Percentiles rank a stretch among this genome's conserved stretches.
phyloP scores from a whole-genome alignment of 768 basidiomycete genomes.

The Mrakia gelida region DNA sequence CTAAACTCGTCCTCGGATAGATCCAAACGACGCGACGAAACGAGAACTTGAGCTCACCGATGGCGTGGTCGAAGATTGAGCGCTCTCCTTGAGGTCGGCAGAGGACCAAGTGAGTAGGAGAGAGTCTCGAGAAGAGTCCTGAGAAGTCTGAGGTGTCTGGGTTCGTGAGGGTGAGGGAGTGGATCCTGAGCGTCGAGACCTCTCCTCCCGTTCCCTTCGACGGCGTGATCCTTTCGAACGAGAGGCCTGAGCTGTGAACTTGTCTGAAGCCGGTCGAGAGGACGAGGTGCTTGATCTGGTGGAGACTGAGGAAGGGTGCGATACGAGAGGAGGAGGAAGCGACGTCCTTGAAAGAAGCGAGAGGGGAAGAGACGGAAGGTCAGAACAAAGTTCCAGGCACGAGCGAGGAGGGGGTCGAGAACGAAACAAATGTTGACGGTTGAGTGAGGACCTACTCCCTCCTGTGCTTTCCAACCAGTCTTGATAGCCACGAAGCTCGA shows the following conservation, averaged over 20 bases:
- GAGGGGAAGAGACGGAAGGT: not conserved
- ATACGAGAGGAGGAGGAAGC: not conserved
- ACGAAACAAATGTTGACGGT: not conserved
- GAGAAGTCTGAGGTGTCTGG: not conserved
- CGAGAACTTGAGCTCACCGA: not conserved
- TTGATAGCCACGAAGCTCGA: too few relatives aligned
- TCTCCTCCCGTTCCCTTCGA: not conserved
- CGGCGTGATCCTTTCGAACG: not conserved
- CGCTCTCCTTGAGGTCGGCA: conserved; percentile 7
- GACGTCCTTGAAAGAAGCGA: not conserved
- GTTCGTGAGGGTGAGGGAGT: not conserved
- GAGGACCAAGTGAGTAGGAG: not conserved
- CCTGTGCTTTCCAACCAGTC: too few relatives aligned
- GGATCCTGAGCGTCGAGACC: not conserved
- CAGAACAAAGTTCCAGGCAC: not conserved
- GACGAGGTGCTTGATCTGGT: conserved; percentile 3
- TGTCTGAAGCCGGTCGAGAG: not conserved
- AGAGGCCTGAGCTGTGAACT: not conserved
- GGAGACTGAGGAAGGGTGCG: not conserved
- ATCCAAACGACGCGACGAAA: not conserved
- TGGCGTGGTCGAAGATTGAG: conserved; percentile 1
- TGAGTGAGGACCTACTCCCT: too few relatives aligned
- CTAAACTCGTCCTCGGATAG: not conserved
- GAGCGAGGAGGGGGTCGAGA: not conserved
- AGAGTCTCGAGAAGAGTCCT: not conserved